phyloP scores from a whole-genome alignment of 2,329 filamentous ascomycete species.

The Penicillium paneum region DNA sequence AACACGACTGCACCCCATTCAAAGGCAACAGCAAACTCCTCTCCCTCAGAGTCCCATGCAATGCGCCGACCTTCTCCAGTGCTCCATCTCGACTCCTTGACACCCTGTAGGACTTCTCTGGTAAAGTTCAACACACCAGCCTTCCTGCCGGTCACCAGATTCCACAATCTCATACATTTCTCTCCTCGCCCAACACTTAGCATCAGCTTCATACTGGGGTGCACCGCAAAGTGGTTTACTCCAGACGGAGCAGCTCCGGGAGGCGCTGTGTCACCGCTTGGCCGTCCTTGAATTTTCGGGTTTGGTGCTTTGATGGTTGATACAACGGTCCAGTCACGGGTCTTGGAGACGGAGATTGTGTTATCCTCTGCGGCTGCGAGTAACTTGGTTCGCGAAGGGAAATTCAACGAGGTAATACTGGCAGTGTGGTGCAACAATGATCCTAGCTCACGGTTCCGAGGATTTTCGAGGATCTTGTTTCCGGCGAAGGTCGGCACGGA shows the following conservation, averaged over 20 bases:
- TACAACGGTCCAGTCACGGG: constrained; percentile 83
- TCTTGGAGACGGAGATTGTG: constrained; percentile 80
- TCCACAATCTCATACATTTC: constrained; percentile 90
- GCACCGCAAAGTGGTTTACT: constrained; percentile 90
- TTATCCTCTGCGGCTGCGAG: constrained; percentile 88
- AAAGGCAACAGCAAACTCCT: constrained; percentile 86
- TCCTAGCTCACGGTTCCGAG: constrained; percentile 82
- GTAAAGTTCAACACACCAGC: constrained; percentile 87
- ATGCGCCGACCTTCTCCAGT: constrained; percentile 81
- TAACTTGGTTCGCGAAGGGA: constrained; percentile 82
- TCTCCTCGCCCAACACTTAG: constrained; percentile 88
- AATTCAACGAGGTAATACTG: constrained; percentile 73
- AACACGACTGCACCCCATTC: constrained; percentile 82
- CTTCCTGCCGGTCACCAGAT: constrained; percentile 93
- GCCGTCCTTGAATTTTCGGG: constrained; percentile 73
- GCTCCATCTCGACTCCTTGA: constrained; percentile 72
- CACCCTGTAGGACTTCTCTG: constrained; percentile 66
- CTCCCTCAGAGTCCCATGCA: constrained; percentile 70
- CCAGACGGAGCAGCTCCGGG: constrained; percentile 78
- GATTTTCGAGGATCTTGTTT: constrained; percentile 76
- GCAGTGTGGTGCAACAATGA: constrained; percentile 82
- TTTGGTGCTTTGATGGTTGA: constrained; percentile 86
- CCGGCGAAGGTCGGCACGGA: constrained; percentile 66
- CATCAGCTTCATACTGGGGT: constrained; percentile 96
- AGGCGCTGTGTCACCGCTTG: constrained; percentile 84